phyloP scores from a whole-genome alignment of 371 early-diverging fungal species.

The Rhizomucor pusillus region DNA sequence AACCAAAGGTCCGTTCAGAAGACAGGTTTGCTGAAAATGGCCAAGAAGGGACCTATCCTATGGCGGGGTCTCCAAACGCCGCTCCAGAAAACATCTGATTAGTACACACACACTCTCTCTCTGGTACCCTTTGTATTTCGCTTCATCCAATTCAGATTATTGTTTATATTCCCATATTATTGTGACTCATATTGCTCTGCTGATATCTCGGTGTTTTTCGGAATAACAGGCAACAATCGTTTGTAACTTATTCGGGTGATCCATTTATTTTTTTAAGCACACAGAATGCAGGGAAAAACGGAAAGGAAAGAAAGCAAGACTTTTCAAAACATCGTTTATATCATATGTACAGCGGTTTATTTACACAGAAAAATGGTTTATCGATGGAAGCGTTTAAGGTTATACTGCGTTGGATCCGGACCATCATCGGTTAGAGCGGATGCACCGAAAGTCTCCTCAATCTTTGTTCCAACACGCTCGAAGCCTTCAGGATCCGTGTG shows the following conservation, averaged over 20 bases:
- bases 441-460: conserved; percentile 18
- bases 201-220: not conserved
- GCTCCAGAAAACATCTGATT: not conserved
- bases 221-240: not conserved
- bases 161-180: too few species aligned
- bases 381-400: not conserved
- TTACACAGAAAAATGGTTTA: too few species aligned
- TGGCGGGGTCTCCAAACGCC: not conserved
- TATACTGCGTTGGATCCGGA: conserved; percentile 4
- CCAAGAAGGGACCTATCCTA: not conserved
- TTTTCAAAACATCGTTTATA: not conserved
- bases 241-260: not conserved
- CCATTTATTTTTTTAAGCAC: not conserved
- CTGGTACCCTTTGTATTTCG: too few species aligned
- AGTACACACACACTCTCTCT: too few species aligned
- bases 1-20: not conserved
- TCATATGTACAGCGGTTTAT: not conserved
- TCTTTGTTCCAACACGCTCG: conserved; percentile 16
- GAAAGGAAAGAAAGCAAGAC: not conserved
- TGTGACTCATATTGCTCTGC: not conserved
- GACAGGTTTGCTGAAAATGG: not conserved
- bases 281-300: not conserved
- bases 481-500: conserved; percentile 12
- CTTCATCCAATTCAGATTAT: too few species aligned
- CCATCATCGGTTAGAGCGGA: conserved; percentile 16